Conservation (phyloP, 129 eudicot species). For the Sambucus nigra region DNA sequence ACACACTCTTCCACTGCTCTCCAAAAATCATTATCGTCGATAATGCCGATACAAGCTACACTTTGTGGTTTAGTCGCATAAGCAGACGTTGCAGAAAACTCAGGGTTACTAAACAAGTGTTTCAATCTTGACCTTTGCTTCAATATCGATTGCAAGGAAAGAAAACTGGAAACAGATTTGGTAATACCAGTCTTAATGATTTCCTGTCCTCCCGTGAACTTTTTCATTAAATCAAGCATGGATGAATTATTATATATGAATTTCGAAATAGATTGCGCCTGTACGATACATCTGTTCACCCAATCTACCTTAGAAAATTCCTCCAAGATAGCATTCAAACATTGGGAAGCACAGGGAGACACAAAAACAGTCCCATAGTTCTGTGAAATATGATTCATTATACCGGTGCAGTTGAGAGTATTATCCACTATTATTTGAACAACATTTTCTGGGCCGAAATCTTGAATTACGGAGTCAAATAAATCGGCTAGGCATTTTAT, state of each 20-base stretch:
- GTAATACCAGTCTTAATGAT: conserved; percentile 74
- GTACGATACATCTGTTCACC: conserved; percentile 61
- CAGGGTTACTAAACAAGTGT: conserved; percentile 83
- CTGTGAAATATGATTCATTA: conserved; percentile 66
- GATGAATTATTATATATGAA: conserved; percentile 55
- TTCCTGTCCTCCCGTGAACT: conserved; percentile 62
- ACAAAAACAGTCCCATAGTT: conserved; percentile 63
- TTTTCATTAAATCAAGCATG: conserved; percentile 66
- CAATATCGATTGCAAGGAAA: conserved; percentile 56
- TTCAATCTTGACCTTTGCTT: conserved; percentile 74
- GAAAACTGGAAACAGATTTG: conserved; percentile 60
- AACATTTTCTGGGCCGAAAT: conserved; percentile 71
- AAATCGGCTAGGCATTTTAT: conserved; percentile 53
- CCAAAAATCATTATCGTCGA: conserved; percentile 90
- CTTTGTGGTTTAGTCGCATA: conserved; percentile 60
- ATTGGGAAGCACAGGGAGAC: conserved; percentile 88
- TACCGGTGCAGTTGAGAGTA: conserved; percentile 51
- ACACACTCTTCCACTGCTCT: conserved; percentile 77
- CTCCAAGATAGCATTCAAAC: conserved; percentile 72
- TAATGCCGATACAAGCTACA: conserved; percentile 41
- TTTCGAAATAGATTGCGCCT: conserved; percentile 72
- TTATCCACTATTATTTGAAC: conserved; percentile 80
- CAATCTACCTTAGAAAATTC: conserved; percentile 86
- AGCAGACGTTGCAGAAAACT: conserved; percentile 43
- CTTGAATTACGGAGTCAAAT: conserved; percentile 78